Conservation (phyloP, 352 stramenopile species). For the Pythium biforme region DNA sequence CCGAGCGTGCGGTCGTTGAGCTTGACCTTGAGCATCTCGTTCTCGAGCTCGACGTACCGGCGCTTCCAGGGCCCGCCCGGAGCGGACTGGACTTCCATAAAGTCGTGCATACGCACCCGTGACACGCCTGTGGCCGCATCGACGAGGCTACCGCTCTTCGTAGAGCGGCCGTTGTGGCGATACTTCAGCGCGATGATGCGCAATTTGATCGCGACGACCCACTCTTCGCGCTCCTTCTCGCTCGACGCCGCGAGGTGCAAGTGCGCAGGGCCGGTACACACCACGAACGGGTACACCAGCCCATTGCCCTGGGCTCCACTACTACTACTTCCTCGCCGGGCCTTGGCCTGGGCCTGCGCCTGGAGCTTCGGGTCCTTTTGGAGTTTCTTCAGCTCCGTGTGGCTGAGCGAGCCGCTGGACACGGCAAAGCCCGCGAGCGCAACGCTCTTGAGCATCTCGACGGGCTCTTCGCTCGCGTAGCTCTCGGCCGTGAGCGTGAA, state of each 20-base stretch:
- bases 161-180: conserved; percentile 38
- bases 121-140: background rate
- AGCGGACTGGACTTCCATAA: conserved; percentile 57
- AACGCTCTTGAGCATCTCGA: conserved; percentile 44
- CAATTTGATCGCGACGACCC: conserved; percentile 60
- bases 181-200: conserved; percentile 71
- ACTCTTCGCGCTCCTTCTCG: conserved; percentile 51
- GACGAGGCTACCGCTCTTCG: background rate
- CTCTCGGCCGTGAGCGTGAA: conserved; percentile 56
- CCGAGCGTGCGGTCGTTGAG: conserved; percentile 52
- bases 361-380: conserved; percentile 22
- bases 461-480: conserved; percentile 54
- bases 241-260: conserved; percentile 45
- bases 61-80: conserved; percentile 51
- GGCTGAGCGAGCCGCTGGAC: conserved; percentile 20
- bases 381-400: conserved; percentile 20
- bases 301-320: no score
- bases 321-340: no score
- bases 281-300: conserved; percentile 49
- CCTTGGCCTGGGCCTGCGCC: background rate
- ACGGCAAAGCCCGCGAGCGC: conserved; percentile 19
- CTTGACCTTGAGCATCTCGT: conserved; percentile 69
- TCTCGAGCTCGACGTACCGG: conserved; percentile 60
- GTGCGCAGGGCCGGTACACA: conserved; percentile 54
- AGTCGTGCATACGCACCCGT: conserved; percentile 43